Percentiles rank a stretch among this genome's conserved stretches.
These are phyloP conservation scores for Fusarium anguioides DNA, from an alignment of 2,329 filamentous ascomycete genomes.

Conservation along the genomic window DNA sequence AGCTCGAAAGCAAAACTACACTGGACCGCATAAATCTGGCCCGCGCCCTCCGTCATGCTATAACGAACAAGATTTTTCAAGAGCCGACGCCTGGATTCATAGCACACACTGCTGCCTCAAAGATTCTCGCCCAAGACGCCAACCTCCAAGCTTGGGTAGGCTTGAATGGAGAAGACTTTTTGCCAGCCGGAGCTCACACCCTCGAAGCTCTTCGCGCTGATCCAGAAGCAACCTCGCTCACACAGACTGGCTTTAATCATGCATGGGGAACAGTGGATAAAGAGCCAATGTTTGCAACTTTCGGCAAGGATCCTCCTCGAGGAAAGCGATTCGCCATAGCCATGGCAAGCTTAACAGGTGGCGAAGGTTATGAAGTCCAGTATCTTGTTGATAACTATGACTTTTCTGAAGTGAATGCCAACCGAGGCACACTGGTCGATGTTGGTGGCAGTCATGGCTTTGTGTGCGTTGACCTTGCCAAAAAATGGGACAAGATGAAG, in stretches of 20 bases:
- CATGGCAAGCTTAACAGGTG: constrained; percentile 65
- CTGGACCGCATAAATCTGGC: constrained; percentile 62
- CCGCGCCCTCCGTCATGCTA: constrained; percentile 65
- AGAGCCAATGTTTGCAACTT: constrained; percentile 65
- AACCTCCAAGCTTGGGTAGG: constrained; percentile 65
- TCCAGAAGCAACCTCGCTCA: constrained; percentile 61
- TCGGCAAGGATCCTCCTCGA: constrained; percentile 60
- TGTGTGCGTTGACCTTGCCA: constrained; percentile 65
- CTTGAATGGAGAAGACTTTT: constrained; percentile 66
- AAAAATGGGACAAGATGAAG: constrained; percentile 60
- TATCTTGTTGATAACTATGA: constrained; percentile 67
- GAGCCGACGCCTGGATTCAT: constrained; percentile 63
- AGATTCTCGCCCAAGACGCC: constrained; percentile 60
- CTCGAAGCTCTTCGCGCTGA: constrained; percentile 57
- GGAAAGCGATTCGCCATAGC: constrained; percentile 64
- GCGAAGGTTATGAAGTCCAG: constrained; percentile 65
- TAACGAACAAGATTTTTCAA: constrained; percentile 67
- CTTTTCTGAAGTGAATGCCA: constrained; percentile 59
- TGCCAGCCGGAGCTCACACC: constrained; percentile 60
- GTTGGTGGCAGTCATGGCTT: constrained; percentile 69
- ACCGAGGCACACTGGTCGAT: constrained; percentile 65
- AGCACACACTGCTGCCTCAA: constrained; percentile 66
- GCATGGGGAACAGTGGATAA: constrained; percentile 61
- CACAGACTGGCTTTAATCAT: constrained; percentile 62
- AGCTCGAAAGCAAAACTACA: constrained; percentile 58